Evolutionary conservation across 108 stramenopile species (phyloP).

Genomic region (Stephanodiscus minutulus): DNA sequence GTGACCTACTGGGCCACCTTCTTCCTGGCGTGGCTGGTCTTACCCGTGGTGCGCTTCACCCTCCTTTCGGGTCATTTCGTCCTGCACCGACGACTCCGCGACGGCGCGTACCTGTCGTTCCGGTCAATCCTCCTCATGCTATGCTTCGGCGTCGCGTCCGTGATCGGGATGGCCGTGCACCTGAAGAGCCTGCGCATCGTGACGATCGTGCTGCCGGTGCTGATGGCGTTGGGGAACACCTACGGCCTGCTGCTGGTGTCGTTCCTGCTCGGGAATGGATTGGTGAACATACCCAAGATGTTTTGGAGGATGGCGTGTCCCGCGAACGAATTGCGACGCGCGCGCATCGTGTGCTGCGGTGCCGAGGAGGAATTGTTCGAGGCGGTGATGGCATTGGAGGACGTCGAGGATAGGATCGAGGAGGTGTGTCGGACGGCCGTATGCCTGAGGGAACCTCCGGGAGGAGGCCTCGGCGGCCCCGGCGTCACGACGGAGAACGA

Average conservation of each 20-base stretch:
- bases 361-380: constrained; percentile 67
- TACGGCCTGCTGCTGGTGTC: constrained; percentile 83
- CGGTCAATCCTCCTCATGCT: constrained; percentile 21
- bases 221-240: constrained; percentile 86
- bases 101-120: constrained; percentile 50
- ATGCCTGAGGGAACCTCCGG: constrained; percentile 18
- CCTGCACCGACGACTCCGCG: constrained; percentile 44
- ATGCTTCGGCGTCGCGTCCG: constrained; percentile 25
- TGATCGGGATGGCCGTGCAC: constrained; percentile 50
- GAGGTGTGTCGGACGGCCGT: constrained; percentile 35
- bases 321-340: constrained; percentile 58
- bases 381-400: constrained; percentile 64
- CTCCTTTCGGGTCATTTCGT: constrained; percentile 74
- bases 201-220: constrained; percentile 48
- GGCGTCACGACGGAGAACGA: background rate
- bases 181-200: constrained; percentile 37
- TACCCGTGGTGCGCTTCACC: constrained; percentile 64
- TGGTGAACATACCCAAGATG: constrained; percentile 75
- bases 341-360: constrained; percentile 56
- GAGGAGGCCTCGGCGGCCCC: constrained; percentile 13
- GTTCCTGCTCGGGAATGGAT: constrained; percentile 76
- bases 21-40: constrained; percentile 70
- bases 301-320: constrained; percentile 69
- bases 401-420: constrained; percentile 58
- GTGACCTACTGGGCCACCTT: constrained; percentile 81